These are phyloP conservation scores for Citrus cavaleriei DNA, from an alignment of 345 rosid species.

Conservation along the genomic window DNA sequence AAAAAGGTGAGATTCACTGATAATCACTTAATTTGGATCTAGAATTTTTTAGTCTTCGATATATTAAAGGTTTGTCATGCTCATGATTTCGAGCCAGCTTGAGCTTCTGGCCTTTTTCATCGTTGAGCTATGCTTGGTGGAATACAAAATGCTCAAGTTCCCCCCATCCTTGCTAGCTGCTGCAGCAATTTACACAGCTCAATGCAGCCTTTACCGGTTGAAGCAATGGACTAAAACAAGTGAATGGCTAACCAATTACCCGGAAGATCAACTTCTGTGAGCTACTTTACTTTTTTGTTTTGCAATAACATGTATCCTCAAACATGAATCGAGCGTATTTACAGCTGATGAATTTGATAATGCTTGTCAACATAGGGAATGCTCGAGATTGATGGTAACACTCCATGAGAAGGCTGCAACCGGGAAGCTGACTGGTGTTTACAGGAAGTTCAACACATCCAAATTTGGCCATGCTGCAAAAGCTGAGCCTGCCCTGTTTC, in stretches of 20 bases:
- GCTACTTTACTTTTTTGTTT: neutral
- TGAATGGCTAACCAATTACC: constrained; percentile 50
- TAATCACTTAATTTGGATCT: neutral
- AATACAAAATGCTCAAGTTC: constrained; percentile 56
- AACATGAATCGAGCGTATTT: neutral
- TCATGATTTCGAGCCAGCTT: constrained; percentile 40
- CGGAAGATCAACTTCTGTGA: constrained; percentile 54
- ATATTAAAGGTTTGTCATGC: neutral
- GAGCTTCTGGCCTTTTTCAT: constrained; percentile 72
- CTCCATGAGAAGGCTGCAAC: constrained; percentile 74
- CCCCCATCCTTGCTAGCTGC: constrained; percentile 62
- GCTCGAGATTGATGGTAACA: constrained; percentile 72
- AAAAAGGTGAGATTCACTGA: constrained; percentile 52
- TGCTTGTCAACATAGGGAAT: constrained; percentile 43
- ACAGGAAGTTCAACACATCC: constrained; percentile 72
- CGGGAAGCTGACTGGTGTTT: constrained; percentile 80
- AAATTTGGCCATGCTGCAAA: constrained; percentile 73
- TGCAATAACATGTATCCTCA: neutral
- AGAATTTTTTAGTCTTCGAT: neutral
- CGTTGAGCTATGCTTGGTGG: constrained; percentile 67
- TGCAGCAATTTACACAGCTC: constrained; percentile 66
- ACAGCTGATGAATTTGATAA: neutral
- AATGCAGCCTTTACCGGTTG: constrained; percentile 34
- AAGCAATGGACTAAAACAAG: constrained; percentile 56
- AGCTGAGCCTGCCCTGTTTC: constrained; percentile 60